These are phyloP conservation scores for Telopea speciosissima DNA, from an alignment of 177 flowering plant species.

Conservation along the genomic window DNA sequence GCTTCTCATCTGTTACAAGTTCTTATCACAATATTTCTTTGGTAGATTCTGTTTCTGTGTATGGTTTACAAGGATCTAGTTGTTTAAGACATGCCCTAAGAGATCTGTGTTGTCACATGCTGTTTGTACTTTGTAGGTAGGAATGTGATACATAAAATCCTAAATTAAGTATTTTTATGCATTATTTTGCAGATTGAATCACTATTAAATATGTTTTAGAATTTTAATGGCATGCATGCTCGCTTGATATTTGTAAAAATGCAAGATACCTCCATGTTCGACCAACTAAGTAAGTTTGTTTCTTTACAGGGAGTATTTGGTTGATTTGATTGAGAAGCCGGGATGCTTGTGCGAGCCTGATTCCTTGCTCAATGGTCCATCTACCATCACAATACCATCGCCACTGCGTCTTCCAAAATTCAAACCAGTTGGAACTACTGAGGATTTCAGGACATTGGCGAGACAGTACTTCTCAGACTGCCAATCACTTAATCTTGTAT, in stretches of 20 bases:
- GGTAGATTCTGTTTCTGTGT: neutral
- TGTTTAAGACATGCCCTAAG: neutral
- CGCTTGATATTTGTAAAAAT: too few species aligned
- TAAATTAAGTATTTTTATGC: neutral
- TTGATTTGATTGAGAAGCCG: slow-evolving; percentile 86
- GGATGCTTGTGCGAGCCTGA: slow-evolving; percentile 78
- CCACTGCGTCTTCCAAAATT: slow-evolving; percentile 82
- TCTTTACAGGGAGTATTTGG: slow-evolving; percentile 63
- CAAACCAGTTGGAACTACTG: slow-evolving; percentile 50
- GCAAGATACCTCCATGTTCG: neutral
- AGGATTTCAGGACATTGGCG: slow-evolving; percentile 78
- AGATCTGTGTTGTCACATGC: neutral
- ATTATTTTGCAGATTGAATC: neutral
- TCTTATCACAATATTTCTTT: too few species aligned
- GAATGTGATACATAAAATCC: neutral
- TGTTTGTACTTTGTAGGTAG: neutral
- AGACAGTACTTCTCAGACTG: slow-evolving; percentile 73
- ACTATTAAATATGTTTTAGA: neutral
- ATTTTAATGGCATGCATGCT: neutral
- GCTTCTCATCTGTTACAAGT: too few species aligned
- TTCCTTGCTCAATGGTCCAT: slow-evolving; percentile 90
- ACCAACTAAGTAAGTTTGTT: neutral
- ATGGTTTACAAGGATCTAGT: neutral
- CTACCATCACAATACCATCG: slow-evolving; percentile 82
- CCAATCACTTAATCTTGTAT: slow-evolving; percentile 63